A percentile compares a stretch with the other conserved stretches of the same genome.
Evolutionary conservation across 345 rosid species (phyloP).

Genomic region (Eucalyptus urophylla): DNA sequence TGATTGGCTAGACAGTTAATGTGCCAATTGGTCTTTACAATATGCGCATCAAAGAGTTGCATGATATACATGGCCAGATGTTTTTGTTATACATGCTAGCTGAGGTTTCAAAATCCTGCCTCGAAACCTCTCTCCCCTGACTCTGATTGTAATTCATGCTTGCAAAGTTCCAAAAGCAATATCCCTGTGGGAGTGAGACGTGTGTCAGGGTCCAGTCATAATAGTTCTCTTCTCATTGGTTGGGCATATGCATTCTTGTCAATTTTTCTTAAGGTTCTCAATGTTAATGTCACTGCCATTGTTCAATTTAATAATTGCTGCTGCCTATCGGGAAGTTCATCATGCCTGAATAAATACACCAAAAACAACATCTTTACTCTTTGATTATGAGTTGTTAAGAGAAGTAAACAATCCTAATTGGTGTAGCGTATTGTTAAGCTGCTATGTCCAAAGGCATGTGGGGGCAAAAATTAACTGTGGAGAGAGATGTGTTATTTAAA

Average conservation of each 20-base stretch:
- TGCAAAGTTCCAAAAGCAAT: background rate
- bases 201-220: background rate
- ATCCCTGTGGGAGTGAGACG: background rate
- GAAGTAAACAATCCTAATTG: background rate
- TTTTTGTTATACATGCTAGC: background rate
- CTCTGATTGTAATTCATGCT: background rate
- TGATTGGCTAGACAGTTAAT: background rate
- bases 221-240: background rate
- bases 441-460: background rate
- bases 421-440: background rate
- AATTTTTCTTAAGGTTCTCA: background rate
- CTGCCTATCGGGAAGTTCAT: background rate
- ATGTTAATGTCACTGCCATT: background rate
- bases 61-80: background rate
- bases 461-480: background rate
- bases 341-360: background rate
- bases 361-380: background rate
- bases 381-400: background rate
- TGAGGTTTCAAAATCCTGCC: background rate
- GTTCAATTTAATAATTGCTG: background rate
- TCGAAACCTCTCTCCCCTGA: background rate
- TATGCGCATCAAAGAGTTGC: background rate
- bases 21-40: background rate
- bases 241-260: background rate
- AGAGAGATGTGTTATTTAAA: background rate